phyloP scores from a whole-genome alignment of 2,329 filamentous ascomycete genomes.

The Cladophialophora chaetospira region DNA sequence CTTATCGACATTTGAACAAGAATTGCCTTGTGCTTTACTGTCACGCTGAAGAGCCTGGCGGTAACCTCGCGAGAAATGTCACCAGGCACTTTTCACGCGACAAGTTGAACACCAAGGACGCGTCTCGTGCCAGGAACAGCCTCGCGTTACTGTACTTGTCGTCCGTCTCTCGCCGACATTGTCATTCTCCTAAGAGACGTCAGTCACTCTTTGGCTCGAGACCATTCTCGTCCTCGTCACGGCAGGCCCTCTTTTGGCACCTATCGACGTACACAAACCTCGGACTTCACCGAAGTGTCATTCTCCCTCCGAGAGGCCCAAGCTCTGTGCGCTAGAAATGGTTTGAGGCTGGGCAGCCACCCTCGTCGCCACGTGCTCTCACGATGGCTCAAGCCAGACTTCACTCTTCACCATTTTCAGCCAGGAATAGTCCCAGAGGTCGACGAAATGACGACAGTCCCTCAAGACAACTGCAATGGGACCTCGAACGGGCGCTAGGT shows the following conservation, averaged over 20 bases:
- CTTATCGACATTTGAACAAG: background rate
- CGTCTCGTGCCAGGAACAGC: background rate
- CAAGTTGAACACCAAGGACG: background rate
- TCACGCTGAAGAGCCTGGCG: background rate
- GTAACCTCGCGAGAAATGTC: background rate
- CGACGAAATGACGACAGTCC: conserved; percentile 29
- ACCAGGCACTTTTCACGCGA: background rate
- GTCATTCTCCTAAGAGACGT: no score
- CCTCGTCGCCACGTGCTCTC: conserved; percentile 15
- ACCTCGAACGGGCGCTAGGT: conserved; percentile 45
- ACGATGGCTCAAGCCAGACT: conserved; percentile 19
- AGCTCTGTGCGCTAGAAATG: no score
- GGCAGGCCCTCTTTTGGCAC: no score
- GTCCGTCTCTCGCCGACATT: no score
- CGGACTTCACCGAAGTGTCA: background rate
- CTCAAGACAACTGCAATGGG: conserved; percentile 33
- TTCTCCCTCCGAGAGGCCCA: no score
- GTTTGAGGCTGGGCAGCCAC: conserved; percentile 7
- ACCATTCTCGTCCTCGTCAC: no score
- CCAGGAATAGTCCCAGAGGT: conserved; percentile 20
- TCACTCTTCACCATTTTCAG: conserved; percentile 20
- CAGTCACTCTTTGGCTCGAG: background rate
- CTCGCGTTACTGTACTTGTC: background rate
- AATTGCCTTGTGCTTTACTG: no score
- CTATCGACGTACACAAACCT: no score